These are phyloP conservation scores for Pleurotus tuber-regium DNA, from an alignment of 768 basidiomycete species.

Conservation along the genomic window DNA sequence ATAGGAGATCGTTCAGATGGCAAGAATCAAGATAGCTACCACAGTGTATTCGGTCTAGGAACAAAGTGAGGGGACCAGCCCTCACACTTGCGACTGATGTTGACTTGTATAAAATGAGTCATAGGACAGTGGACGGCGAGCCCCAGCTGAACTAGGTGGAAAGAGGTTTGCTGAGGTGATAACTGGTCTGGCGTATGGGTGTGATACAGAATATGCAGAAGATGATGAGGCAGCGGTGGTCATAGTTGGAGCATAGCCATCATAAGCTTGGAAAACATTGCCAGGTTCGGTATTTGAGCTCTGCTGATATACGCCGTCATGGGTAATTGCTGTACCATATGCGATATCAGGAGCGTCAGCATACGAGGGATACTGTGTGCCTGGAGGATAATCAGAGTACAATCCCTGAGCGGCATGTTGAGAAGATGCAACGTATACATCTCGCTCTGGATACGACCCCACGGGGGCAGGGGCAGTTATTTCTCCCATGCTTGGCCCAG, in stretches of 20 bases:
- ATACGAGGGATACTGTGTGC: constrained; percentile 2
- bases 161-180: neutral
- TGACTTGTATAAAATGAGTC: constrained; percentile 5
- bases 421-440: constrained; percentile 7
- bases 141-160: neutral
- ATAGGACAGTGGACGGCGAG: constrained; percentile 1
- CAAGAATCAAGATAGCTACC: no score
- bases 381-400: neutral
- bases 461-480: constrained; percentile 2
- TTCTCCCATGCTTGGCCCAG: constrained; percentile 8
- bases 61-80: neutral
- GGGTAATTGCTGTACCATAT: constrained; percentile 10
- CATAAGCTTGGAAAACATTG: neutral
- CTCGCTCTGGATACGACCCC: constrained; percentile 14
- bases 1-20: neutral
- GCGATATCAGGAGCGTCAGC: neutral
- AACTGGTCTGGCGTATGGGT: constrained; percentile 3
- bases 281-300: neutral
- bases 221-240: neutral
- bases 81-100: neutral
- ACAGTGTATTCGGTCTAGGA: no score
- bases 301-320: neutral
- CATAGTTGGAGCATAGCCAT: neutral
- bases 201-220: neutral
- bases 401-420: neutral